A percentile compares a stretch with the other conserved stretches of the same genome.
These are phyloP conservation scores for Leucocoprinus sp. DNA, from an alignment of 768 basidiomycete genomes.

Conservation along the genomic window DNA sequence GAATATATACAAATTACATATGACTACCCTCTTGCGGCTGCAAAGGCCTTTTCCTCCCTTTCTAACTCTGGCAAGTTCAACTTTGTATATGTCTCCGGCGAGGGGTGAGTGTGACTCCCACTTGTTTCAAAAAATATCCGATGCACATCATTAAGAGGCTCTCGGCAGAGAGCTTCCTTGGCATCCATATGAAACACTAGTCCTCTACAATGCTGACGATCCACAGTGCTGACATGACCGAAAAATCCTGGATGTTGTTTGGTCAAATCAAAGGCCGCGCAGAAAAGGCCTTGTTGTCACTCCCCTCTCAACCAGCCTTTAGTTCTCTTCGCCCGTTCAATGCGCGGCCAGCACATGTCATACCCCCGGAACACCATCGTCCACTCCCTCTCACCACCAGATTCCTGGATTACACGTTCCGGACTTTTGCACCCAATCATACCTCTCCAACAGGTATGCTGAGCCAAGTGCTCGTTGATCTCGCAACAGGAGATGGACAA, in stretches of 20 bases:
- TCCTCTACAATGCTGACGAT: too few relatives aligned
- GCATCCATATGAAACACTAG: too few relatives aligned
- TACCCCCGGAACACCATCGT: slow-evolving; percentile 3
- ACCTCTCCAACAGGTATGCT: slow-evolving; percentile 16
- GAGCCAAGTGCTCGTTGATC: slow-evolving; percentile 15
- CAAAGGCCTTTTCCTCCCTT: slow-evolving; percentile 14
- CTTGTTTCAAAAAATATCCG: not conserved
- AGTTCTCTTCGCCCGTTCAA: slow-evolving; percentile 16
- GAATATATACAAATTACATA: slow-evolving; percentile 21
- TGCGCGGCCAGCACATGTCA: slow-evolving; percentile 15
- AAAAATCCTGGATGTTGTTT: slow-evolving; percentile 16
- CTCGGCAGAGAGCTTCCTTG: too few relatives aligned
- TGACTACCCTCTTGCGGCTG: slow-evolving; percentile 21
- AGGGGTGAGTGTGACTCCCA: slow-evolving; percentile 12
- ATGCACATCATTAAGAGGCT: too few relatives aligned
- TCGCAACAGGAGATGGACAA: slow-evolving; percentile 19
- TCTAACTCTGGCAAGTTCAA: slow-evolving; percentile 19
- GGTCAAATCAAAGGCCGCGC: slow-evolving; percentile 19
- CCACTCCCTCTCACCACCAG: not conserved
- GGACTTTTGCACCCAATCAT: slow-evolving; percentile 3
- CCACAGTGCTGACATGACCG: slow-evolving; percentile 18
- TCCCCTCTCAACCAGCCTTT: slow-evolving; percentile 11
- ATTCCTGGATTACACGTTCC: not conserved
- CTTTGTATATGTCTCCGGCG: slow-evolving; percentile 22
- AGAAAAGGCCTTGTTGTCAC: slow-evolving; percentile 14